Evolutionary conservation across 129 eudicot genomes (phyloP).

Genomic region (Helichrysum umbraculigerum): DNA sequence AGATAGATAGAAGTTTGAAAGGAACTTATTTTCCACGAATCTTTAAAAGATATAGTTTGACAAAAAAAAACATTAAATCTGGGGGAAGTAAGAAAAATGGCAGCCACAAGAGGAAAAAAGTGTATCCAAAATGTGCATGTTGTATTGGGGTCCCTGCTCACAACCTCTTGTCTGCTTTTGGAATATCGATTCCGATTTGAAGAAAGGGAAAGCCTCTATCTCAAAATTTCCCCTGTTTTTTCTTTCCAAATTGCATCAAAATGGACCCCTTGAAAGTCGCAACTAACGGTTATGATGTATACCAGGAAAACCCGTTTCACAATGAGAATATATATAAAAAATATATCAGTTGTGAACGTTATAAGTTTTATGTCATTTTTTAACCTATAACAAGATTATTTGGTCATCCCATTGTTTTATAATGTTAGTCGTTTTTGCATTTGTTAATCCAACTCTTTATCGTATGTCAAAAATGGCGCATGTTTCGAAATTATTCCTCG

Average conservation of each 20-base stretch:
- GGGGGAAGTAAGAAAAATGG: conserved; percentile 18
- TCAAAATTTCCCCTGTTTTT: not conserved
- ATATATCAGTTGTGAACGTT: no score
- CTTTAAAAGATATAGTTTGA: conserved; percentile 14
- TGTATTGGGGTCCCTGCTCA: conserved; percentile 38
- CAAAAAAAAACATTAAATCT: not conserved
- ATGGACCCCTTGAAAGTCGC: not conserved
- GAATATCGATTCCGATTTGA: conserved; percentile 25
- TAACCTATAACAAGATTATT: no score
- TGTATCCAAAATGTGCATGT: conserved; percentile 30
- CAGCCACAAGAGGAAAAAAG: conserved; percentile 30
- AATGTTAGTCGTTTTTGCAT: no score
- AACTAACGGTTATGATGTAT: no score
- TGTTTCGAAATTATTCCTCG: no score
- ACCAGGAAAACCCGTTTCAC: no score
- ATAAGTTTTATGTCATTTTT: no score
- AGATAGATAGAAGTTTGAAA: not conserved
- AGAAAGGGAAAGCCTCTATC: not conserved
- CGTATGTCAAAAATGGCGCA: no score
- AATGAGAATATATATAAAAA: no score
- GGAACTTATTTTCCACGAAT: not conserved
- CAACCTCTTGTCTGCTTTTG: conserved; percentile 41
- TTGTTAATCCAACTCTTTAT: no score
- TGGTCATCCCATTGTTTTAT: no score
- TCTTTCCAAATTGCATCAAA: not conserved